Conservation (phyloP, 352 stramenopile genomes). For the Pythium sp. region DNA sequence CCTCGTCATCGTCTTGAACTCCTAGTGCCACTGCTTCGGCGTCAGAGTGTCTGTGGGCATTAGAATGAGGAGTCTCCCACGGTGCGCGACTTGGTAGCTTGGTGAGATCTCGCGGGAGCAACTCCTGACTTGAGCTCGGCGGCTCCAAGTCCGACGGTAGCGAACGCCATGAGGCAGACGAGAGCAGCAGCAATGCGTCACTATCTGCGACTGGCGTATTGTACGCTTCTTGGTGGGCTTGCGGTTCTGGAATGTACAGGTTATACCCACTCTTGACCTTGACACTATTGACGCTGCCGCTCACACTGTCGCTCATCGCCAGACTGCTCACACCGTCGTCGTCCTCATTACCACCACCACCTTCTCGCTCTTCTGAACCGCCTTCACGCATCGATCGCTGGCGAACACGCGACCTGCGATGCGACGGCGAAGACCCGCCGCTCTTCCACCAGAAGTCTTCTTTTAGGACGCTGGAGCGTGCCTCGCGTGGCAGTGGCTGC, state of each 20-base stretch:
- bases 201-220: not conserved
- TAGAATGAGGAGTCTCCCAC: not conserved
- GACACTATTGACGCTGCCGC: conserved; percentile 1
- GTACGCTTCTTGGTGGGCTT: not conserved
- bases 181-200: conserved; percentile 1
- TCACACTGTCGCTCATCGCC: not conserved
- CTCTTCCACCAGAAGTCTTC: conserved; percentile 64
- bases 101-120: not conserved
- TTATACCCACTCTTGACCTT: not conserved
- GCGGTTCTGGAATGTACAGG: not conserved
- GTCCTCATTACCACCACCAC: not conserved
- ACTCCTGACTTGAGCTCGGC: conserved; percentile 2
- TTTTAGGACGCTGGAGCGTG: conserved; percentile 20
- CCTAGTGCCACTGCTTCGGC: too few species aligned
- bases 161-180: conserved; percentile 23
- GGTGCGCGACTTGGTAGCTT: not conserved
- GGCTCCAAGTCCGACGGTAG: conserved; percentile 15
- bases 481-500: conserved; percentile 43
- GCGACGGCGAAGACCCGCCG: conserved; percentile 10
- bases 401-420: conserved; percentile 21
- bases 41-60: not conserved
- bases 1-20: not conserved
- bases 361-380: not conserved
- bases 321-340: not conserved
- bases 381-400: not conserved